Evolutionary conservation across 2,329 filamentous ascomycete species (phyloP).

Genomic region (Diaporthe sp.): DNA sequence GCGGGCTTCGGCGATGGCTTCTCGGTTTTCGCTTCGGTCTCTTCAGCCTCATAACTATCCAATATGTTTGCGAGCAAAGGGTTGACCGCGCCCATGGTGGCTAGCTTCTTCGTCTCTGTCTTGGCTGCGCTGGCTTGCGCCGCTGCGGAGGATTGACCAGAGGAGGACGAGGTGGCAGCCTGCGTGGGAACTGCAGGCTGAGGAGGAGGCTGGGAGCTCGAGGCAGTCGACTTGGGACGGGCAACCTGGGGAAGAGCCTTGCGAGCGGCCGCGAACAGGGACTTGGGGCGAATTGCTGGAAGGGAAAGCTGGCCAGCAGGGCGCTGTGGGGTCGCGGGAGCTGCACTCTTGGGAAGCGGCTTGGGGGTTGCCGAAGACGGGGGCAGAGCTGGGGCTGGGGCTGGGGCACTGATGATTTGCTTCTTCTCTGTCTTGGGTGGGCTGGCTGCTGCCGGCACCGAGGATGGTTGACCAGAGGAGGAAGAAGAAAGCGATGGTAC

Average conservation of each 20-base stretch:
- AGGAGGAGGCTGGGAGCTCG: not conserved
- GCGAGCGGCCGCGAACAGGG: not conserved
- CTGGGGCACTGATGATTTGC: not conserved
- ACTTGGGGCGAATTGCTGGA: not conserved
- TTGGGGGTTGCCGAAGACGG: not conserved
- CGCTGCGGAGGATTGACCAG: constrained; percentile 17
- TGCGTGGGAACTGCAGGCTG: constrained; percentile 11
- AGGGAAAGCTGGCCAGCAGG: constrained; percentile 6
- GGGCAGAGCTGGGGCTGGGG: not conserved
- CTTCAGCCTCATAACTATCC: not conserved
- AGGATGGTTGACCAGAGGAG: constrained; percentile 1
- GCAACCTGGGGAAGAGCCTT: not conserved
- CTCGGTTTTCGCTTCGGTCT: not conserved
- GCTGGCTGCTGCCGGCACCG: not conserved
- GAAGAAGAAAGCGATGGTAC: not conserved
- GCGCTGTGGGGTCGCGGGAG: not conserved
- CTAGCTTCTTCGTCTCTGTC: not conserved
- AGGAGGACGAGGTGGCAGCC: not conserved
- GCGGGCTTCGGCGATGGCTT: not conserved
- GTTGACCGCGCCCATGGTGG: constrained; percentile 9
- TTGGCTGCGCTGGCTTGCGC: not conserved
- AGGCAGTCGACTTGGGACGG: not conserved
- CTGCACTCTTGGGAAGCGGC: not conserved
- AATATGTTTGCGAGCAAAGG: not conserved
- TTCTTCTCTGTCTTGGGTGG: constrained; percentile 16